Conservation (phyloP, 305 asterid genomes). For the Fraxinus floribunda region DNA sequence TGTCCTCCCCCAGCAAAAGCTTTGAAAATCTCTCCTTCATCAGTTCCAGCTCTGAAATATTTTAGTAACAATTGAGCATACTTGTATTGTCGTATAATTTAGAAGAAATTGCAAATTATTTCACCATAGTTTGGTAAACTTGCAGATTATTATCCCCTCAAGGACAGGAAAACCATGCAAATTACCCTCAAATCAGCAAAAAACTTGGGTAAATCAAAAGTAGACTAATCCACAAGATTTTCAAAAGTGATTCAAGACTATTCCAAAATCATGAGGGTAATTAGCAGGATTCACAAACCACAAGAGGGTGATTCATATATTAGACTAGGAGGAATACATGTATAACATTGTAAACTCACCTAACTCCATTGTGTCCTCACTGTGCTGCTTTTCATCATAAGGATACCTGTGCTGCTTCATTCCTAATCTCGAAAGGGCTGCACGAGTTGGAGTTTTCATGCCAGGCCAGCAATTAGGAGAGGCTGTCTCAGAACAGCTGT, state of each 20-base stretch:
- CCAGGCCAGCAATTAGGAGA: constrained; percentile 72
- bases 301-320: not conserved
- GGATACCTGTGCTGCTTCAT: constrained; percentile 36
- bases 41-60: constrained; percentile 38
- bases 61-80: not conserved
- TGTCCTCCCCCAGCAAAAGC: constrained; percentile 49
- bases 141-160: not conserved
- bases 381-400: not conserved
- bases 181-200: not conserved
- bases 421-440: constrained; percentile 61
- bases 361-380: constrained; percentile 27
- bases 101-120: not conserved
- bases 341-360: constrained; percentile 22
- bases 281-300: constrained; percentile 2
- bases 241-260: not conserved
- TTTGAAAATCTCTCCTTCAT: constrained; percentile 52
- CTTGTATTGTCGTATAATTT: not conserved
- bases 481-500: constrained; percentile 50
- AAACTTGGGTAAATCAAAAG: not conserved
- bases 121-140: not conserved
- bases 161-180: not conserved
- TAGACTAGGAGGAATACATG: not conserved
- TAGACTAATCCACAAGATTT: not conserved
- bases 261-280: not conserved
- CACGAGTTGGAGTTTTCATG: constrained; percentile 65